Conservation (phyloP, 768 basidiomycete genomes). For the Mycena vitilis region DNA sequence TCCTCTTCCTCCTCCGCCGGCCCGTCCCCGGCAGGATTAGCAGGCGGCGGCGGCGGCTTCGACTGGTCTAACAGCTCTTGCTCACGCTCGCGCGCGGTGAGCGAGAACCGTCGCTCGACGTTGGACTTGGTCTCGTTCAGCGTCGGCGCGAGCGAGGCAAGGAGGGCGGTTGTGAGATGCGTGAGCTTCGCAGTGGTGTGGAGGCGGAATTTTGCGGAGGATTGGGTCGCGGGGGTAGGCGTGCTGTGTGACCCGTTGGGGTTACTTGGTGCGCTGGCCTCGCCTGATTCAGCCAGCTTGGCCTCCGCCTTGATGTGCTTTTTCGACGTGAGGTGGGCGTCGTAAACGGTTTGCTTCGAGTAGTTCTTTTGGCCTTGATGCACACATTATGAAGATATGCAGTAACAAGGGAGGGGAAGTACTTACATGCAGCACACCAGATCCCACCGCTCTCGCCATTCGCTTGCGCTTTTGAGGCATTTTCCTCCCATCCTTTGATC, state of each 20-base stretch:
- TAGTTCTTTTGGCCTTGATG: constrained; percentile 90
- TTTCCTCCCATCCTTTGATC: constrained; percentile 82
- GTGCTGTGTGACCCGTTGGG: constrained; percentile 65
- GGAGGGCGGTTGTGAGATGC: constrained; percentile 73
- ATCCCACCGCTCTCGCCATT: constrained; percentile 71
- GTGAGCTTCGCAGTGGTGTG: constrained; percentile 79
- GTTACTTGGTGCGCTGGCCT: constrained; percentile 55
- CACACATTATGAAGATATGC: constrained; percentile 8
- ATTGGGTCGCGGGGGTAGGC: constrained; percentile 47
- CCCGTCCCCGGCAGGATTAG: constrained; percentile 57
- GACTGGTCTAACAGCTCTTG: constrained; percentile 87
- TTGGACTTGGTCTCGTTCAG: constrained; percentile 94
- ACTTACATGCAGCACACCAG: constrained; percentile 95
- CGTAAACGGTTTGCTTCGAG: constrained; percentile 97
- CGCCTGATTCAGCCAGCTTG: constrained; percentile 68
- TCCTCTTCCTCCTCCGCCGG: constrained; percentile 83
- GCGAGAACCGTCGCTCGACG: constrained; percentile 94
- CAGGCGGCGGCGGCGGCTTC: constrained; percentile 60
- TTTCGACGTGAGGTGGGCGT: constrained; percentile 94
- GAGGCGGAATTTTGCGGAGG: constrained; percentile 61
- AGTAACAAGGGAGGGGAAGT: constrained; percentile 10
- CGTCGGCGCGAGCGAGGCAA: constrained; percentile 70
- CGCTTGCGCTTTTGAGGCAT: constrained; percentile 52
- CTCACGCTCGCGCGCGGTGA: constrained; percentile 98
- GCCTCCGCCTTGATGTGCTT: constrained; percentile 94